Evolutionary conservation across 148 eudicot species (phyloP).

Genomic region (Persicaria tinctoria): DNA sequence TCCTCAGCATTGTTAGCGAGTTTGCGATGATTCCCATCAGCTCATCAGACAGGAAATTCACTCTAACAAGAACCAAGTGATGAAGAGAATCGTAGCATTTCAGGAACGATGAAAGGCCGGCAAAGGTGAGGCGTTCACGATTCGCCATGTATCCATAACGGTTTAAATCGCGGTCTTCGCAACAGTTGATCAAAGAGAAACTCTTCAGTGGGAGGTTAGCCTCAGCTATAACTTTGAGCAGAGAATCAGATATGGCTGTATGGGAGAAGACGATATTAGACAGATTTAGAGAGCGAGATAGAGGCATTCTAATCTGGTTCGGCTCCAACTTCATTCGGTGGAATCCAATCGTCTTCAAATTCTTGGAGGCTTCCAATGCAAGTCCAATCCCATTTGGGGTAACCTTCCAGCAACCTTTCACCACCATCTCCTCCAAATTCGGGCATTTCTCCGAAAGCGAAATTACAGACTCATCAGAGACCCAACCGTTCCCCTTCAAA

Average conservation of each 20-base stretch:
- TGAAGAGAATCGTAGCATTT: not conserved
- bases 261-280: slow-evolving; percentile 14
- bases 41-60: too few species aligned
- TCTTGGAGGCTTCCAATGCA: slow-evolving; percentile 21
- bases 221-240: slow-evolving; percentile 31
- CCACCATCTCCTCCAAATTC: slow-evolving; percentile 11
- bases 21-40: too few species aligned
- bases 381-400: slow-evolving; percentile 31
- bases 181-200: too few species aligned
- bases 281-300: slow-evolving; percentile 18
- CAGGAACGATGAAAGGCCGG: slow-evolving; percentile 34
- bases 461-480: too few species aligned
- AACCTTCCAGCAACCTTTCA: slow-evolving; percentile 28
- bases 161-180: too few species aligned
- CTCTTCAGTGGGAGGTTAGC: not conserved
- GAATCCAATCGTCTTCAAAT: slow-evolving; percentile 29
- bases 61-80: too few species aligned
- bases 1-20: slow-evolving; percentile 14
- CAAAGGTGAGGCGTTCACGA: slow-evolving; percentile 25
- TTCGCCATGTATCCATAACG: not conserved
- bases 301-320: slow-evolving; percentile 17
- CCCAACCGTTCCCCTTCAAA: too few species aligned
- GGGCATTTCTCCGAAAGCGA: too few species aligned
- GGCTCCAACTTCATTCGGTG: slow-evolving; percentile 22
- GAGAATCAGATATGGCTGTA: slow-evolving; percentile 36